Evolutionary conservation across 2,329 filamentous ascomycete genomes (phyloP), one percentile per base, ranked within the genome.

Genomic region (Aspergillus fumigatus): DNA sequence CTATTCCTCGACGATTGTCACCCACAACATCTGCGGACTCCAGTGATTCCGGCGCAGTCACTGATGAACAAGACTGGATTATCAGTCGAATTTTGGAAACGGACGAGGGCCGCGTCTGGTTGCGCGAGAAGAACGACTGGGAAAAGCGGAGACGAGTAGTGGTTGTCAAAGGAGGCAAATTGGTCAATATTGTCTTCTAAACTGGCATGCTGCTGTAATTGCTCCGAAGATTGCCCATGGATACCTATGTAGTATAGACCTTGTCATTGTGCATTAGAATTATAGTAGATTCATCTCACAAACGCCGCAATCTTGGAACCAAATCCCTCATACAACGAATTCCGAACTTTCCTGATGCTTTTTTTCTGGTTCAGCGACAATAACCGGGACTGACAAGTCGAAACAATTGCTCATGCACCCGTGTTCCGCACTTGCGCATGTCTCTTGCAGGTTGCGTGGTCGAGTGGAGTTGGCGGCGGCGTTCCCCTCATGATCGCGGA

Each of bases 171-270:
- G 82, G 80, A 1, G 89, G 88, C 11, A 86, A 81, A 70, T 78
- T 89, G 51, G 82, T 93, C 27, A 95, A 92, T 74, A 88, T 92
- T 79, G 85, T 94, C 11, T 79, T 78, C 53, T 79, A 64, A 70
- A 52, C 43, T 23, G 48, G 21, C 41, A 40, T 51, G 19, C 26
- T 52, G 32, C 27, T 17, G n/a, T 23, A 26, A 26, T 11, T 10
- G 27, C 27, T 29, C 27, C 27, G 27, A 10, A 4, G 9, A 9
- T 29, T 29, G 27, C 11, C 17, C n/a, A n/a, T n/a, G 8, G 53
- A 23, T 9, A 21, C 17, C n/a, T 43, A 43, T 43, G 40, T 43
- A 43, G 9, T 53, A 53, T 53, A 51, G 29, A 59, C 25, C 32
- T 35, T 50, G 38, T 54, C 25, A 40, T 35, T 50, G 38, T 54